Conservation (phyloP, 148 eudicot genomes). For the Silene latifolia region DNA sequence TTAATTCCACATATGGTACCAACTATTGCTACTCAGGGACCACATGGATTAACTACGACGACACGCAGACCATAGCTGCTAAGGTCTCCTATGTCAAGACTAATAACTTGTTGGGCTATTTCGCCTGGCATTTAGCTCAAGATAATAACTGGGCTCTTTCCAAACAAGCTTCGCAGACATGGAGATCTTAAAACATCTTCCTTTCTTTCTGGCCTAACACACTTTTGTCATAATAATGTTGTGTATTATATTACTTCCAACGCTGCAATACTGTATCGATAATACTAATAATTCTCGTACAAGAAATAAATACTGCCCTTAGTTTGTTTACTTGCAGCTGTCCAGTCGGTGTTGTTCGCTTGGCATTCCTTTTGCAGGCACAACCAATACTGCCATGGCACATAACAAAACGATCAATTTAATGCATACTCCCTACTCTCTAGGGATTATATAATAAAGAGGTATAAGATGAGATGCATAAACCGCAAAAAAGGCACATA, state of each 20-base stretch:
- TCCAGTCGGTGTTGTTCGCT: too few relatives aligned
- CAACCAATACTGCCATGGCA: too few relatives aligned
- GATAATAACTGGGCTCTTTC: conserved; percentile 51
- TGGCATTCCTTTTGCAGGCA: too few relatives aligned
- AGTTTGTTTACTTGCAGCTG: too few relatives aligned
- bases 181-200: background rate
- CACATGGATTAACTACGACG: conserved; percentile 65
- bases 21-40: conserved; percentile 48
- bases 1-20: conserved; percentile 28
- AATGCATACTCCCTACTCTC: too few relatives aligned
- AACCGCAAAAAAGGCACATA: too few relatives aligned
- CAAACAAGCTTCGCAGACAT: conserved; percentile 15
- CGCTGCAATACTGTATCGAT: background rate
- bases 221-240: background rate
- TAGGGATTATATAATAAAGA: too few relatives aligned
- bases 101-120: conserved; percentile 44
- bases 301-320: too few relatives aligned
- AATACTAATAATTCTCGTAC: background rate
- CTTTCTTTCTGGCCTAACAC: background rate
- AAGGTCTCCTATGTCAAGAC: conserved; percentile 48
- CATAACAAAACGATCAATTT: too few relatives aligned
- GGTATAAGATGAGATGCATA: too few relatives aligned
- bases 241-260: background rate
- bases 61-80: conserved; percentile 22
- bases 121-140: conserved; percentile 47